A percentile compares a stretch with the other conserved stretches of the same genome.
Conservation (phyloP, 2,329 filamentous ascomycete species). For the Ophiocordyceps robertsii region DNA sequence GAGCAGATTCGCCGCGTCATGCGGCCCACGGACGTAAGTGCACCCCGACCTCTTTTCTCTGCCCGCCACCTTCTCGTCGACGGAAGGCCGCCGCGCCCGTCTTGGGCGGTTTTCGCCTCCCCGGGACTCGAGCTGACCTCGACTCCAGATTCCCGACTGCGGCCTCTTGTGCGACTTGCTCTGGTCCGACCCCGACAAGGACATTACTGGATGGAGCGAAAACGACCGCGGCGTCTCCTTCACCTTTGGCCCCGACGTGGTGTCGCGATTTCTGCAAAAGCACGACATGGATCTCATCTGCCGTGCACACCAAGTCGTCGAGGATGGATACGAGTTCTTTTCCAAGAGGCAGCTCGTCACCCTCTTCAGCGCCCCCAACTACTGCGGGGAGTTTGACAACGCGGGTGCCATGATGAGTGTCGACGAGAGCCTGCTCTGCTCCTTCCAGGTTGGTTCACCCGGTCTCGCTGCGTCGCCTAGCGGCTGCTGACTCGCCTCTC, state of each 20-base stretch:
- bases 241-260: constrained; percentile 94
- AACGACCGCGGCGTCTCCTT: constrained; percentile 98
- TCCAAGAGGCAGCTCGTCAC: constrained; percentile 96
- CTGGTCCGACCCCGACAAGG: constrained; percentile 98
- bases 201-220: constrained; percentile 98
- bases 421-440: constrained; percentile 94
- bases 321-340: constrained; percentile 99
- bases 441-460: constrained; percentile 68
- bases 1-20: constrained; percentile 98
- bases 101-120: not conserved
- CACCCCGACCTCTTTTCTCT: not conserved
- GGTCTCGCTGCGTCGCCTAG: not conserved
- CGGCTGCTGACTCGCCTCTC: not conserved
- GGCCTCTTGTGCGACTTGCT: constrained; percentile 93
- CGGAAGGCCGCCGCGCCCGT: not conserved
- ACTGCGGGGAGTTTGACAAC: constrained; percentile 99
- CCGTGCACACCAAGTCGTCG: constrained; percentile 94
- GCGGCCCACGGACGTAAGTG: constrained; percentile 92
- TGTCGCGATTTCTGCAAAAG: constrained; percentile 94
- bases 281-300: constrained; percentile 99
- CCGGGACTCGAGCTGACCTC: not conserved
- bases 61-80: too few species aligned
- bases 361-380: constrained; percentile 95
- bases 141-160: constrained; percentile 83
- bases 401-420: constrained; percentile 99